These are phyloP conservation scores for Leccinum imitatum DNA, from an alignment of 768 basidiomycete genomes.

Conservation along the genomic window DNA sequence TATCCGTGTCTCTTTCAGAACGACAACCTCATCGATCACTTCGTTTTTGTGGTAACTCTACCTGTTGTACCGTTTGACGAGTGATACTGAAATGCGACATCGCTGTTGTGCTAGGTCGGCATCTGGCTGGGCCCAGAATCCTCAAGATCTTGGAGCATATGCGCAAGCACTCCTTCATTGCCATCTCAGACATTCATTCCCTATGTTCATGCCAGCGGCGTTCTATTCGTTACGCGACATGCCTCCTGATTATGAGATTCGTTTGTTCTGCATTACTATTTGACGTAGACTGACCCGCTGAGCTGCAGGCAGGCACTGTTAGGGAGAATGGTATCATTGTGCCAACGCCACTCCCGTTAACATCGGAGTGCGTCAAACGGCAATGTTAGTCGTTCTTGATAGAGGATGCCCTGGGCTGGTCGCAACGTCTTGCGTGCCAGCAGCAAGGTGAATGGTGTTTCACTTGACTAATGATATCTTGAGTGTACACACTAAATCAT, in stretches of 20 bases:
- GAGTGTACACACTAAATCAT: not conserved
- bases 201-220: conserved; percentile 78
- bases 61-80: not conserved
- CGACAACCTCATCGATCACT: not conserved
- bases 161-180: conserved; percentile 89
- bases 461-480: not conserved
- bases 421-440: conserved; percentile 83
- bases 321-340: conserved; percentile 52
- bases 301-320: conserved; percentile 76
- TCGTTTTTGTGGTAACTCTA: not conserved
- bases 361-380: conserved; percentile 91
- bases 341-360: conserved; percentile 85
- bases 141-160: conserved; percentile 93
- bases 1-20: not conserved
- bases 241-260: conserved; percentile 69
- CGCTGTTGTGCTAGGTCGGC: conserved; percentile 55
- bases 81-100: not conserved
- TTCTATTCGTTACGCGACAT: conserved; percentile 98
- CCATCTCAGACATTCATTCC: conserved; percentile 90
- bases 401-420: conserved; percentile 94
- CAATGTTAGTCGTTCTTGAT: conserved; percentile 85
- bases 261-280: conserved; percentile 11
- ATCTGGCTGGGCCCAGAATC: conserved; percentile 96
- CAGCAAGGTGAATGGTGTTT: conserved; percentile 68
- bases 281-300: conserved; percentile 4